These are phyloP conservation scores for Clarireedia monteithiana DNA, from an alignment of 2,329 filamentous ascomycete genomes.

Conservation along the genomic window DNA sequence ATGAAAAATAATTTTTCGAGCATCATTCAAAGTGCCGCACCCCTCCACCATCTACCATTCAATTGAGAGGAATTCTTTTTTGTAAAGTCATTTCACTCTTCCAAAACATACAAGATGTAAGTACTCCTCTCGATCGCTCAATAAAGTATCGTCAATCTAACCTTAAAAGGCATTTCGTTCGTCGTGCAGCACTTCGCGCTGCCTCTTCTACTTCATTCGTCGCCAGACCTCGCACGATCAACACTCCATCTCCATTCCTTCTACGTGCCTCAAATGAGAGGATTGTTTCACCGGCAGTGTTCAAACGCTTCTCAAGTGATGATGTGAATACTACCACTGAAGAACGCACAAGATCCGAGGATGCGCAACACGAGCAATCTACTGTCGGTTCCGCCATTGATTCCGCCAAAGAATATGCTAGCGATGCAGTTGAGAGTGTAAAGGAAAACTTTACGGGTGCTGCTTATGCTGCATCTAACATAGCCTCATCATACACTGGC, in stretches of 20 bases:
- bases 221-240: conserved; percentile 34
- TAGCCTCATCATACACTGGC: conserved; percentile 5
- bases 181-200: conserved; percentile 48
- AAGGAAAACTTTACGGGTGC: conserved; percentile 7
- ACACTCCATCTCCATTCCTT: conserved; percentile 30
- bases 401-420: conserved; percentile 12
- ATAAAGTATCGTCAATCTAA: neutral
- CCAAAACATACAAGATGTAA: conserved; percentile 18
- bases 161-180: conserved; percentile 34
- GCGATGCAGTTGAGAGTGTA: conserved; percentile 12
- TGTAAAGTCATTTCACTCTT: neutral
- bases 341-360: conserved; percentile 9
- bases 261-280: conserved; percentile 29
- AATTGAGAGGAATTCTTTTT: neutral
- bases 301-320: conserved; percentile 42
- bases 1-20: conserved; percentile 1
- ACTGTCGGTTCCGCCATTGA: conserved; percentile 19
- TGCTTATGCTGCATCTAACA: conserved; percentile 6
- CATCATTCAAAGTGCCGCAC: neutral
- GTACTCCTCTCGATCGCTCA: neutral
- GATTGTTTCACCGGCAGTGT: conserved; percentile 31
- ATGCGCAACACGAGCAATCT: conserved; percentile 15
- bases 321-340: conserved; percentile 26
- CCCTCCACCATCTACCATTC: neutral
- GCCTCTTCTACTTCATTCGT: conserved; percentile 36